Percentiles rank a stretch among this genome's conserved stretches.
These are phyloP conservation scores for Aspergillus ibericus DNA, from an alignment of 2,329 filamentous ascomycete genomes.

Conservation along the genomic window DNA sequence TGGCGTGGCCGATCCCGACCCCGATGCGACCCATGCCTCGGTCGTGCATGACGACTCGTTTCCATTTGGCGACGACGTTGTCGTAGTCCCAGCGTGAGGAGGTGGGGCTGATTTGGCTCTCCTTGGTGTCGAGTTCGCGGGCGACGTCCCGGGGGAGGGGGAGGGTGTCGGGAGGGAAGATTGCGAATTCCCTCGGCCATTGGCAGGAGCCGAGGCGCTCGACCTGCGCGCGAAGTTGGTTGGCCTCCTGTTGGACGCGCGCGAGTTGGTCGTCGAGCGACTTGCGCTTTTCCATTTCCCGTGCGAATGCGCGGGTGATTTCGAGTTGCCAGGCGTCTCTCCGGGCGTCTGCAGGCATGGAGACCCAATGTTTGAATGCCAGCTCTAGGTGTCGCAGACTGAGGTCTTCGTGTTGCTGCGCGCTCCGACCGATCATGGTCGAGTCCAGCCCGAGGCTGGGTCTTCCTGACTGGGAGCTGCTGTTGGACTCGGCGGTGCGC, in stretches of 20 bases:
- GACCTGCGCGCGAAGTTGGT: slow-evolving; percentile 50
- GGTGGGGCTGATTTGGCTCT: slow-evolving; percentile 36
- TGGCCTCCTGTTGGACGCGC: slow-evolving; percentile 49
- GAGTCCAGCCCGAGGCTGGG: slow-evolving; percentile 32
- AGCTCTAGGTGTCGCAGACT: slow-evolving; percentile 74
- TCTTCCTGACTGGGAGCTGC: slow-evolving; percentile 49
- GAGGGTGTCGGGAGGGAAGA: slow-evolving; percentile 48
- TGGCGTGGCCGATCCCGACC: slow-evolving; percentile 31
- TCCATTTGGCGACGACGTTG: slow-evolving; percentile 50
- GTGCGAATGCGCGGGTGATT: slow-evolving; percentile 48
- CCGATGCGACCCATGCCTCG: slow-evolving; percentile 44
- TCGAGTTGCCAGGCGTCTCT: slow-evolving; percentile 49
- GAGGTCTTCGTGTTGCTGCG: slow-evolving; percentile 64
- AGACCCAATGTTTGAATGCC: slow-evolving; percentile 74
- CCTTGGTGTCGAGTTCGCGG: slow-evolving; percentile 37
- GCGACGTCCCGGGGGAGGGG: slow-evolving; percentile 41
- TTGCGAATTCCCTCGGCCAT: slow-evolving; percentile 50
- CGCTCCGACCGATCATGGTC: slow-evolving; percentile 47
- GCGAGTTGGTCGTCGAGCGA: slow-evolving; percentile 45
- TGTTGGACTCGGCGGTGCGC: slow-evolving; percentile 27
- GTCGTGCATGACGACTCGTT: slow-evolving; percentile 48
- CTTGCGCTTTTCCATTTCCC: slow-evolving; percentile 46
- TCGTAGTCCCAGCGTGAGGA: slow-evolving; percentile 50
- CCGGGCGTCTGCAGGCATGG: slow-evolving; percentile 57
- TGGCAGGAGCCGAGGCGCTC: slow-evolving; percentile 48